Evolutionary conservation across 352 stramenopile species (phyloP).

Genomic region (Vaucheria bursata): DNA sequence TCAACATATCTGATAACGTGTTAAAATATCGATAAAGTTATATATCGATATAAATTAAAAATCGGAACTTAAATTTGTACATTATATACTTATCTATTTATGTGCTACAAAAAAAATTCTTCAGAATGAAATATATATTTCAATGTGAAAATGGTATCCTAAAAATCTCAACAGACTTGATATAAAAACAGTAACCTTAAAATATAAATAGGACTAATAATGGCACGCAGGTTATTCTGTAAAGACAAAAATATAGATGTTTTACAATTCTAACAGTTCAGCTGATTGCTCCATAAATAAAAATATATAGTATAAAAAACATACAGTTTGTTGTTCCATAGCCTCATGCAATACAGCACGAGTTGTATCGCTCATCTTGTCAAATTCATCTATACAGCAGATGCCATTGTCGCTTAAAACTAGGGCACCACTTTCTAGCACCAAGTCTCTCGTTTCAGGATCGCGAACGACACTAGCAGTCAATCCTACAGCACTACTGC

Average conservation of each 20-base stretch:
- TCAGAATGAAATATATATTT: too few relatives aligned
- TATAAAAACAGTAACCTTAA: neutral
- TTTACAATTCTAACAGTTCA: neutral
- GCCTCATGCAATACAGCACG: conserved; percentile 95
- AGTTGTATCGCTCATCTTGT: conserved; percentile 97
- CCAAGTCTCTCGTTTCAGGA: conserved; percentile 90
- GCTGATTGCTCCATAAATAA: conserved; percentile 51
- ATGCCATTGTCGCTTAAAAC: conserved; percentile 94
- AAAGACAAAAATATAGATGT: neutral
- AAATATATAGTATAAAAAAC: conserved; percentile 14
- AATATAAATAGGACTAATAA: neutral
- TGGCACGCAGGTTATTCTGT: neutral
- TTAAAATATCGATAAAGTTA: too few relatives aligned
- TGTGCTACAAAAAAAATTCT: too few relatives aligned
- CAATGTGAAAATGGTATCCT: neutral
- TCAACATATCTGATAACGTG: neutral
- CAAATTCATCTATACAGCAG: conserved; percentile 98
- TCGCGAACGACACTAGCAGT: conserved; percentile 71
- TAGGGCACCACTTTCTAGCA: conserved; percentile 85
- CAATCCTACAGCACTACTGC: conserved; percentile 92
- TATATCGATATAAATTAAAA: neutral
- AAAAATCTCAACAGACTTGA: neutral
- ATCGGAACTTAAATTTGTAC: neutral
- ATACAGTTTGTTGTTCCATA: conserved; percentile 99
- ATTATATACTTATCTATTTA: too few relatives aligned